Evolutionary conservation across 2,329 filamentous ascomycete genomes (phyloP).

Genomic region (Phialophora expanda): DNA sequence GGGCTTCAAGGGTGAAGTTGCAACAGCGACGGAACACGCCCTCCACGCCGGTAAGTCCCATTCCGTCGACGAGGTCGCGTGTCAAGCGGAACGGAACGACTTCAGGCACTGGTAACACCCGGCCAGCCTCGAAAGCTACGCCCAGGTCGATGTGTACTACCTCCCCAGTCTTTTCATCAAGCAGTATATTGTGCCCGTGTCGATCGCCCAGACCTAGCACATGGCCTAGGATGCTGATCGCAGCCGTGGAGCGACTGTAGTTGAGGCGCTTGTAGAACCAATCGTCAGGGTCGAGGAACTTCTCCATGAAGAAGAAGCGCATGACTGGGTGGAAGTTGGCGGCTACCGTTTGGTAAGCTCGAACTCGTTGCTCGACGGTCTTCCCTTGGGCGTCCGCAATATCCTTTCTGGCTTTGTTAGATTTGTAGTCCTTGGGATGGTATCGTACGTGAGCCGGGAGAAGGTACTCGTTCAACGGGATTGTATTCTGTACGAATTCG

Average conservation of each 20-base stretch:
- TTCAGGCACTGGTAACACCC: conserved; percentile 93
- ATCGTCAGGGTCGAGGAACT: conserved; percentile 89
- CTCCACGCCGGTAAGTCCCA: conserved; percentile 94
- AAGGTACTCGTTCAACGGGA: conserved; percentile 88
- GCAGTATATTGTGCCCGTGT: conserved; percentile 94
- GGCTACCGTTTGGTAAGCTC: conserved; percentile 76
- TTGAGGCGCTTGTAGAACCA: conserved; percentile 91
- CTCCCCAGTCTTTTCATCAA: conserved; percentile 88
- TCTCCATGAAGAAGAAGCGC: conserved; percentile 96
- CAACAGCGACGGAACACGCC: conserved; percentile 97
- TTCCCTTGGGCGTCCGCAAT: conserved; percentile 75
- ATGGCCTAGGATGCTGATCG: conserved; percentile 92
- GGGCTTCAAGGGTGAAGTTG: conserved; percentile 92
- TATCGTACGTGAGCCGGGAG: conserved; percentile 89
- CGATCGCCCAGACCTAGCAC: conserved; percentile 91
- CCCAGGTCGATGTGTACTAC: conserved; percentile 97
- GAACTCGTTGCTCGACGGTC: conserved; percentile 71
- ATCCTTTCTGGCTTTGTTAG: conserved; percentile 74
- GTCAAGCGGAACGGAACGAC: conserved; percentile 94
- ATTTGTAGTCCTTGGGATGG: conserved; percentile 81
- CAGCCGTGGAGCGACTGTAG: conserved; percentile 90
- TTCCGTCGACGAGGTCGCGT: conserved; percentile 92
- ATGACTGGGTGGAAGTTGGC: conserved; percentile 89
- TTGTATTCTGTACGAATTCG: conserved; percentile 93
- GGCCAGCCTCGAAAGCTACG: conserved; percentile 94